Base-by-base conservation (phyloP, 306 rosid species). In the Prinsepia uniflora region DNA sequence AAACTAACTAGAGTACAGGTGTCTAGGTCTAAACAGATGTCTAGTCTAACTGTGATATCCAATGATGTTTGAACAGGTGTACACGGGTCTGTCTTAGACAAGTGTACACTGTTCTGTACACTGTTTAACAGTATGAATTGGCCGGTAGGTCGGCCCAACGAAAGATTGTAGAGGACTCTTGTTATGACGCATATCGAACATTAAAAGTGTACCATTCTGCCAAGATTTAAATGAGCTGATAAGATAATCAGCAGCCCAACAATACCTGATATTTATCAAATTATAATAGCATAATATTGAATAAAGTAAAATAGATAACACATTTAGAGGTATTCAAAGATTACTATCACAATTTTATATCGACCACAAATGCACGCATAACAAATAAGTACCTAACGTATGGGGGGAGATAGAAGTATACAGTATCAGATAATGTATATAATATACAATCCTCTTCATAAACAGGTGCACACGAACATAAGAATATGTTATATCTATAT, bases 181-280 rank as follows among this genome's bases (percentile, higher is more conserved):
- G 65, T 50, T 54, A 56, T 14, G 30, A 56, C 65, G 65, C 74
- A 42, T 70, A 70, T 70, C 74, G 1, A 70, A 70, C 63, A 19
- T 42, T 57, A 70, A 70, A 70, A 70, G 74, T 65, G 24, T 19
- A 44, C 74, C 74, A 70, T 70, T 57, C 74, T 70, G 74, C 55
- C 59, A 70, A 22, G 56, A 18, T 15, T 12, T 20, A 36, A 14
- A 42, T n/a, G 24, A 17, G 45, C 18, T 4, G 45, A 60, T 39
- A 39, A 39, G 34, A 19, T 43, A 10, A 9, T 40, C 30, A 19
- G 49, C 20, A 43, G n/a, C 39, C 44, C 50, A 63, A 42, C 67
- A 63, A 41, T 41, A 10, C 5, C 30, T n/a, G 30, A 19, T 20
- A 20, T 56, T 56, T 56, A 56, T 41, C 50, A 63, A 53, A 8